Conservation (phyloP, 2,329 filamentous ascomycete species). For the Didymella sp. region DNA sequence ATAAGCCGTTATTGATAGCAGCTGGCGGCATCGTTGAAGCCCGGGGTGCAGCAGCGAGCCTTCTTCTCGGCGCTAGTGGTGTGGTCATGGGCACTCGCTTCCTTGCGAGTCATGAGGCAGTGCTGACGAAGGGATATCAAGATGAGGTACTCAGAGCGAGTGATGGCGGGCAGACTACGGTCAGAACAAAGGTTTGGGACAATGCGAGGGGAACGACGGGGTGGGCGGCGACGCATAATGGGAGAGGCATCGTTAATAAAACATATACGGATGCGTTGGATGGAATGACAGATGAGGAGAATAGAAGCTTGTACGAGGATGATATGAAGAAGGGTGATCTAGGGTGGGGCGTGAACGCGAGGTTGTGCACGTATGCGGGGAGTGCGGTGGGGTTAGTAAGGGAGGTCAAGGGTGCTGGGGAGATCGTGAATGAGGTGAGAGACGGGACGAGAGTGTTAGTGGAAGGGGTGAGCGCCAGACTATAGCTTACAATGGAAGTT, state of each 20-base stretch:
- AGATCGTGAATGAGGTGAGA: constrained; percentile 60
- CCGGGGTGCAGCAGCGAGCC: constrained; percentile 63
- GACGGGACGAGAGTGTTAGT: constrained; percentile 48
- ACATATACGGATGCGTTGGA: constrained; percentile 55
- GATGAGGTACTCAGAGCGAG: constrained; percentile 54
- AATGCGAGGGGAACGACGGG: constrained; percentile 61
- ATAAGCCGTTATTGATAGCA: constrained; percentile 58
- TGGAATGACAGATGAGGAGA: constrained; percentile 54
- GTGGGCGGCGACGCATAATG: constrained; percentile 66
- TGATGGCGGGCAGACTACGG: constrained; percentile 62
- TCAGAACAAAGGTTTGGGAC: constrained; percentile 61
- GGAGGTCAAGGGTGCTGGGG: constrained; percentile 57
- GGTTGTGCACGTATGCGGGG: constrained; percentile 69
- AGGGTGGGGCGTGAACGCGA: constrained; percentile 59
- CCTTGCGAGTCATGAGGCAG: constrained; percentile 60
- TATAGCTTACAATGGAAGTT: not conserved
- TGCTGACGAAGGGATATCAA: constrained; percentile 56
- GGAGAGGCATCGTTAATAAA: constrained; percentile 64
- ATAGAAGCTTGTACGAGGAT: constrained; percentile 55
- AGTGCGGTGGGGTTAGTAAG: constrained; percentile 66
- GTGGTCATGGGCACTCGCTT: constrained; percentile 71
- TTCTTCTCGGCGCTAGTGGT: constrained; percentile 62
- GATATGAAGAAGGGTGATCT: constrained; percentile 59
- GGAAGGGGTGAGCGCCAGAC: not conserved
- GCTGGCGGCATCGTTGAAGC: constrained; percentile 66